Conservation (phyloP, 805 yeast genomes). For the Candida germanica region DNA sequence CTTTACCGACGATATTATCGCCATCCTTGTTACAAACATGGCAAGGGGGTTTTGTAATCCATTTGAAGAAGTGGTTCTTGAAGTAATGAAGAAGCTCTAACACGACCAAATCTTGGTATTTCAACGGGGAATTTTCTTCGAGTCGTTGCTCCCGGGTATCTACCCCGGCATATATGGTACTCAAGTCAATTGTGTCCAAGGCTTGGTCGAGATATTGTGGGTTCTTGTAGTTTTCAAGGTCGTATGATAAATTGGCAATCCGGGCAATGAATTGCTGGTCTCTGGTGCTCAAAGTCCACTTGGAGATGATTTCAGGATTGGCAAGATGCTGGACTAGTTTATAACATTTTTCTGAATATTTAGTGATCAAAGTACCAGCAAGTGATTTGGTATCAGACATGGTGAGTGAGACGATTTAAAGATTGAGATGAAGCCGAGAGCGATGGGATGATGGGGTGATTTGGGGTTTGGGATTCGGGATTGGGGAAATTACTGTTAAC, state of each 20-base stretch:
- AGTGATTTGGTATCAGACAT: not conserved
- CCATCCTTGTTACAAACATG: constrained; percentile 38
- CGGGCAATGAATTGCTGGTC: not conserved
- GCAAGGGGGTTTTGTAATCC: constrained; percentile 78
- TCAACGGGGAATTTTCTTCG: constrained; percentile 9
- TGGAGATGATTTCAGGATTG: not conserved
- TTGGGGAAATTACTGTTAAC: too few relatives aligned
- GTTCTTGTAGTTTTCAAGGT: constrained; percentile 1
- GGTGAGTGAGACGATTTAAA: too few relatives aligned
- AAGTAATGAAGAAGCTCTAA: constrained; percentile 42
- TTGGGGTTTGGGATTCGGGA: too few relatives aligned
- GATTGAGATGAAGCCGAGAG: too few relatives aligned
- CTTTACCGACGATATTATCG: constrained; percentile 36
- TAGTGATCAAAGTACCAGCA: not conserved
- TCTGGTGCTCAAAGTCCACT: not conserved
- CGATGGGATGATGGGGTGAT: too few relatives aligned
- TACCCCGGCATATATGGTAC: constrained; percentile 54
- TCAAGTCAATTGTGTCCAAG: constrained; percentile 61
- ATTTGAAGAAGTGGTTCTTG: constrained; percentile 72
- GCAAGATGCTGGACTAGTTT: not conserved
- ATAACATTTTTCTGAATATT: not conserved
- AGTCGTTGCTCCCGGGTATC: constrained; percentile 41
- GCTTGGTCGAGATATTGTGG: constrained; percentile 42
- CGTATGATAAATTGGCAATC: not conserved
- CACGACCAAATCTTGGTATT: constrained; percentile 37